Conservation (phyloP, 257 asterid species). For the Verbascum thapsus region DNA sequence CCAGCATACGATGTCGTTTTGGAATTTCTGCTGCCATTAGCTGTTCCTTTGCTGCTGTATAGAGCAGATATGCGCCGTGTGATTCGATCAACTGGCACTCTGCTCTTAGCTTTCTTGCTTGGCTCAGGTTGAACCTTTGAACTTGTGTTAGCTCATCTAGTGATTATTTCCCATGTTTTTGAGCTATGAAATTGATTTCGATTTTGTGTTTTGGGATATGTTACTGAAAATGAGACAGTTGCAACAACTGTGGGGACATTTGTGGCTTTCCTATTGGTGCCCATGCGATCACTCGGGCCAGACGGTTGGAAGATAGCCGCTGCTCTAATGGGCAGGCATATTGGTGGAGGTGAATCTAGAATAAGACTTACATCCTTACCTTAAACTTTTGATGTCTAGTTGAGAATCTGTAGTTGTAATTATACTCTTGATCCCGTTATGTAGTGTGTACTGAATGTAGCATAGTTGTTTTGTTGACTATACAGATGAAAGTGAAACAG, state of each 20-base stretch:
- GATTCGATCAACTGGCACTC: conserved; percentile 71
- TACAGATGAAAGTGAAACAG: neutral
- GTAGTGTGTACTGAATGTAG: neutral
- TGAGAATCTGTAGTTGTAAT: neutral
- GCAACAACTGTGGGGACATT: conserved; percentile 85
- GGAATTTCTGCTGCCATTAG: conserved; percentile 75
- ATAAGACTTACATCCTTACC: neutral
- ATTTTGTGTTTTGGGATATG: neutral
- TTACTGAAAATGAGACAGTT: conserved; percentile 54
- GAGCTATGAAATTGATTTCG: neutral
- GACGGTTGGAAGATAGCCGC: conserved; percentile 98
- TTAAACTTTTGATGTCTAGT: conserved; percentile 3
- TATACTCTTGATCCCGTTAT: neutral
- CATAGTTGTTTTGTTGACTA: conserved; percentile 6
- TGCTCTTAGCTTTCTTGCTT: conserved; percentile 82
- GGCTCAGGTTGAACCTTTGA: conserved; percentile 70
- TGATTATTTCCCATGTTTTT: neutral
- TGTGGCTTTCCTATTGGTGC: conserved; percentile 76
- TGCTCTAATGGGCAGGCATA: conserved; percentile 96
- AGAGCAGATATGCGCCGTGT: conserved; percentile 88
- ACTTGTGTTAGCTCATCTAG: neutral
- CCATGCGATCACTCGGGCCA: conserved; percentile 80
- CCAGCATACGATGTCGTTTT: conserved; percentile 76
- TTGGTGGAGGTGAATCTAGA: conserved; percentile 81
- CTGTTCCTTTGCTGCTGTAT: conserved; percentile 83